A percentile compares a stretch with the other conserved stretches of the same genome.
These are phyloP conservation scores for Fusarium redolens DNA, from an alignment of 2,329 filamentous ascomycete genomes.

Conservation along the genomic window DNA sequence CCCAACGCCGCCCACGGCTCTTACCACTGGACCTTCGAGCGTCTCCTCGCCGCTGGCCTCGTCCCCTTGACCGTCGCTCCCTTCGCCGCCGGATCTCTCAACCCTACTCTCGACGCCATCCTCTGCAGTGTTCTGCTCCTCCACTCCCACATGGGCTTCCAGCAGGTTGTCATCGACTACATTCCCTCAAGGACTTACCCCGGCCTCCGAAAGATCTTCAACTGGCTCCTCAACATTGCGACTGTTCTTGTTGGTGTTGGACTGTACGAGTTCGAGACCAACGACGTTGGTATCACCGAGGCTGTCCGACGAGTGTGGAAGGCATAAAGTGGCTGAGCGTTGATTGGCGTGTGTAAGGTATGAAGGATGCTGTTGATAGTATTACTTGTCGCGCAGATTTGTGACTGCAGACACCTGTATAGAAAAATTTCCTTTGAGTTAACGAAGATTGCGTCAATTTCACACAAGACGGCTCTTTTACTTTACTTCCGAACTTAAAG, in stretches of 20 bases:
- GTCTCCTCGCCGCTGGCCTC: conserved; percentile 81
- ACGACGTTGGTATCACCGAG: conserved; percentile 94
- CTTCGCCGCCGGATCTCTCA: conserved; percentile 91
- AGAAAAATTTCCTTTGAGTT: conserved; percentile 43
- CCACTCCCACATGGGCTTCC: conserved; percentile 96
- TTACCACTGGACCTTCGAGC: conserved; percentile 99
- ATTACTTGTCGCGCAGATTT: conserved; percentile 38
- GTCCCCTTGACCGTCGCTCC: conserved; percentile 89
- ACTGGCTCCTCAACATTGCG: conserved; percentile 81
- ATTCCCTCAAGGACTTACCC: conserved; percentile 79
- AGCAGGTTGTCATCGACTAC: conserved; percentile 92
- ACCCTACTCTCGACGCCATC: conserved; percentile 87
- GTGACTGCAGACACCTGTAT: conserved; percentile 45
- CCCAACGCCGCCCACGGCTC: conserved; percentile 85
- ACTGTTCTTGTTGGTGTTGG: conserved; percentile 87
- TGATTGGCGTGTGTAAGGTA: conserved; percentile 7
- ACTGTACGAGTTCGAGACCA: conserved; percentile 98
- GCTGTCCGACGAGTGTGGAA: conserved; percentile 90
- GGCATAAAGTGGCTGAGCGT: conserved; percentile 62
- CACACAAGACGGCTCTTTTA: conserved; percentile 7
- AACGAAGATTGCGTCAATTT: conserved; percentile 33
- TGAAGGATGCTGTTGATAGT: conserved; percentile 27
- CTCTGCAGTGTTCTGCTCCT: conserved; percentile 86
- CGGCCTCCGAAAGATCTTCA: conserved; percentile 71
- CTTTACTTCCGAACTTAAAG: neutral